Conservation (phyloP, 1,139 yeast genomes). For the Yamadazyma jaroonii region DNA sequence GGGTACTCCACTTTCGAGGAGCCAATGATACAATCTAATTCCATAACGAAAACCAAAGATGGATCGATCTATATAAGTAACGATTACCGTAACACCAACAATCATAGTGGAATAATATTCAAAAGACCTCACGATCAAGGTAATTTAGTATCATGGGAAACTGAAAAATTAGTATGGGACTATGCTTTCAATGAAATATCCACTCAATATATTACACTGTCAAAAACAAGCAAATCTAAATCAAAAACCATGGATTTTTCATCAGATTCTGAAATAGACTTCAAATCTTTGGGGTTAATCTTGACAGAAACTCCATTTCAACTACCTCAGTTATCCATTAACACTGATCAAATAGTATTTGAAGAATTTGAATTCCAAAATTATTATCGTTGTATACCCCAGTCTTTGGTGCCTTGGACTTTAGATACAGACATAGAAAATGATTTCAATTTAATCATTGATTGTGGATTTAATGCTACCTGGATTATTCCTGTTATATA, state of each 20-base stretch:
- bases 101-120: conserved; percentile 71
- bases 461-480: conserved; percentile 84
- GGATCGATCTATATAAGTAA: conserved; percentile 70
- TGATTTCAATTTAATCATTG: conserved; percentile 79
- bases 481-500: conserved; percentile 83
- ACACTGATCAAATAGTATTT: conserved; percentile 88
- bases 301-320: conserved; percentile 81
- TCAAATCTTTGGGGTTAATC: conserved; percentile 43
- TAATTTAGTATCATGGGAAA: conserved; percentile 87
- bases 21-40: conserved; percentile 62
- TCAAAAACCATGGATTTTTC: too few species aligned
- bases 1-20: conserved; percentile 40
- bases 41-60: conserved; percentile 73
- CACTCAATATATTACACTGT: too few species aligned
- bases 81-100: conserved; percentile 63
- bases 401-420: conserved; percentile 73
- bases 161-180: conserved; percentile 94
- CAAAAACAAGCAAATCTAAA: too few species aligned
- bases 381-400: conserved; percentile 60
- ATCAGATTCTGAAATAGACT: conserved; percentile 4
- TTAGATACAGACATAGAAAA: conserved; percentile 20
- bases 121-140: conserved; percentile 88
- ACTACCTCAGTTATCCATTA: conserved; percentile 76
- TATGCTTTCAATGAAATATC: conserved; percentile 44
- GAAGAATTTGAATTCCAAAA: conserved; percentile 86